Base-by-base conservation (phyloP, 1,284 basidiomycete species). In the Fomitiporia mediterranea region DNA sequence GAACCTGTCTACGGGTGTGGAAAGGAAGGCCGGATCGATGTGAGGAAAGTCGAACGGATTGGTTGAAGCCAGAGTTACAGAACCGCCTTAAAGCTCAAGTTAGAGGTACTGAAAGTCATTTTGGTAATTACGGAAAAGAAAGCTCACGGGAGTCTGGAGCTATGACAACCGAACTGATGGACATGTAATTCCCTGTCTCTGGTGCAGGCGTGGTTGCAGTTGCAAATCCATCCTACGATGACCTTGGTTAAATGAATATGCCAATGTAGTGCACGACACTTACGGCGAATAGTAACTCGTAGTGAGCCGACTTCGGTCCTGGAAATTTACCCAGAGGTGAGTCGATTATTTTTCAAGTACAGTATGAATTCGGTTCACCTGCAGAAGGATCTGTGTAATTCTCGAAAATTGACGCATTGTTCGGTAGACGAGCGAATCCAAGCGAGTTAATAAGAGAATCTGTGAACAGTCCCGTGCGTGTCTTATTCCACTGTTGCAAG, bases 21-120 rank as follows among this genome's bases (percentile, higher is more conserved):
- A 52, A 19, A 65, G 55, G 32, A 64, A 60, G 11, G 40, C 51
- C 2, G 62, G 64, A 49, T 65, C 56, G 37, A 66, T 66, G 15
- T 58, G 1, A 2, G 64, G 64, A 37, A 44, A 48, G 21, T 51
- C 63, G 51, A 63, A 63, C 11, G 64, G 63, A 48, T 63, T 38
- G 3, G 53, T 50, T 3, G 63, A 62, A 4, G 34, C 51, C 13
- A 67, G 35, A 6, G 56, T 58, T 4, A 68, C 53, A 23, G 59
- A 61, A 9, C 67, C 67, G 15, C 61, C 67, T 68, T 37, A 19
- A 15, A 35, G 19, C 4, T 25, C n/a, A n/a, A n/a, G n/a, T n/a
- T n/a, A n/a, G n/a, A n/a, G n/a, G 21, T 19, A 17, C 15, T 17
- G 46, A 19, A 28, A 32, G 0, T 3, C 21, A 2, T 51, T 51